A percentile compares a stretch with the other conserved stretches of the same genome.
These are phyloP conservation scores for Cryomyces antarcticus DNA, from an alignment of 495 filamentous ascomycete species.

Conservation along the genomic window DNA sequence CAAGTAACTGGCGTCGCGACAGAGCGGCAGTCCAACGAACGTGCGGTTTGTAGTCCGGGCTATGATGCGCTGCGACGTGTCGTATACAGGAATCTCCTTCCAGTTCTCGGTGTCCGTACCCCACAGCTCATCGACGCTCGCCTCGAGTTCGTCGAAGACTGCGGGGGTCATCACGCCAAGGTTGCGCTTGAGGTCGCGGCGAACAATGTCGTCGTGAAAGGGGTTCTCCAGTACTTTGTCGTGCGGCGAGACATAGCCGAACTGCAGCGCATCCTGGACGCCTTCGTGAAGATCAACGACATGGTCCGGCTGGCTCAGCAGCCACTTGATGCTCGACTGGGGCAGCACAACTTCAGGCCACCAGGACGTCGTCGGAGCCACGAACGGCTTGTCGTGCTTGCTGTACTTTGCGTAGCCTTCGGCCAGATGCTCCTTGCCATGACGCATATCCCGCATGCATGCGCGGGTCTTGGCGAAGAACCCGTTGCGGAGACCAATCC, in stretches of 20 bases:
- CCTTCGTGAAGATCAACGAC: slow-evolving; percentile 20
- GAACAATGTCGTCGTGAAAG: slow-evolving; percentile 8
- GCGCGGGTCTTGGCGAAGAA: neutral
- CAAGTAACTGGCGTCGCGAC: slow-evolving; percentile 1
- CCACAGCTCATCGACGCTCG: slow-evolving; percentile 16
- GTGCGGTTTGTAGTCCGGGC: slow-evolving; percentile 19
- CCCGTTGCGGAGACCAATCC: neutral
- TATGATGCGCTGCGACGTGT: slow-evolving; percentile 10
- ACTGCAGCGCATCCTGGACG: slow-evolving; percentile 11
- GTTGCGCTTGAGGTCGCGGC: slow-evolving; percentile 20
- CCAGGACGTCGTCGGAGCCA: slow-evolving; percentile 21
- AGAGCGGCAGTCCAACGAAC: slow-evolving; percentile 4
- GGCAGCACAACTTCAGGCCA: slow-evolving; percentile 26
- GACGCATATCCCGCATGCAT: neutral
- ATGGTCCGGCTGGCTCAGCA: slow-evolving; percentile 25
- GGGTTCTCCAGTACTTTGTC: neutral
- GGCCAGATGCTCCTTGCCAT: neutral
- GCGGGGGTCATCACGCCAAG: slow-evolving; percentile 20
- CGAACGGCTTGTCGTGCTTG: slow-evolving; percentile 17
- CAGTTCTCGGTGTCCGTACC: slow-evolving; percentile 9
- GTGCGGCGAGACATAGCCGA: slow-evolving; percentile 15
- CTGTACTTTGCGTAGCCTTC: slow-evolving; percentile 16
- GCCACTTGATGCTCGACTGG: slow-evolving; percentile 19
- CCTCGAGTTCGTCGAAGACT: slow-evolving; percentile 23
- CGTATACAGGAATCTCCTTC: slow-evolving; percentile 22